Percentiles rank a stretch among this genome's conserved stretches.
phyloP scores from a whole-genome alignment of 2,329 filamentous ascomycete genomes.

The Aspergillus japonicus region DNA sequence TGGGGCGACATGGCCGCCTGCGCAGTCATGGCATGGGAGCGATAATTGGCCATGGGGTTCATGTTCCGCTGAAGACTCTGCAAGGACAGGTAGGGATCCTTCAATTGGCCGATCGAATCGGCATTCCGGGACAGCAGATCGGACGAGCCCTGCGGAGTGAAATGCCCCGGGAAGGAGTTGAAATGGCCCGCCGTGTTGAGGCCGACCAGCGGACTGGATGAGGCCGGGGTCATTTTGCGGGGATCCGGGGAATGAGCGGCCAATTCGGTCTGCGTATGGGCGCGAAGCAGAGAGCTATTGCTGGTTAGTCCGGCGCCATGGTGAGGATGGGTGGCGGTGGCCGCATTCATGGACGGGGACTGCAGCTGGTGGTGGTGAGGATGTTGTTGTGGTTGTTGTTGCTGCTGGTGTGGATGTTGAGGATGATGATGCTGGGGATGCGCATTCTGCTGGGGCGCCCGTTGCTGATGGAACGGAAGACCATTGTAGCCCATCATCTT shows the following conservation, averaged over 20 bases:
- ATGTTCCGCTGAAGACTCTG: constrained; percentile 32
- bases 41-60: constrained; percentile 33
- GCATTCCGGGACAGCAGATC: constrained; percentile 29
- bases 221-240: constrained; percentile 34
- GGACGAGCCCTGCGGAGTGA: constrained; percentile 28
- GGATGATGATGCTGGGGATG: constrained; percentile 24
- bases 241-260: constrained; percentile 31
- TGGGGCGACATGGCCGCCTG: constrained; percentile 29
- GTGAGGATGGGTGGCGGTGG: constrained; percentile 25
- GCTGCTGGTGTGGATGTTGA: constrained; percentile 24
- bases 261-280: constrained; percentile 28
- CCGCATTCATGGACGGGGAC: constrained; percentile 30
- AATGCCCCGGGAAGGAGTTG: constrained; percentile 29
- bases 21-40: constrained; percentile 28
- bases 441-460: constrained; percentile 25
- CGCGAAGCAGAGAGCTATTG: constrained; percentile 29
- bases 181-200: constrained; percentile 29
- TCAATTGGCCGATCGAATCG: constrained; percentile 28
- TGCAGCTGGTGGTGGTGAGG: constrained; percentile 30
- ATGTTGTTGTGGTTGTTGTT: constrained; percentile 24
- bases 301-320: constrained; percentile 27
- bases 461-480: constrained; percentile 29
- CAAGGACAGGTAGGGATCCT: constrained; percentile 25
- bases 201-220: constrained; percentile 30
- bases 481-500: constrained; percentile 40